Evolutionary conservation across 495 filamentous ascomycete genomes (phyloP).

Genomic region (Cryomyces minteri): DNA sequence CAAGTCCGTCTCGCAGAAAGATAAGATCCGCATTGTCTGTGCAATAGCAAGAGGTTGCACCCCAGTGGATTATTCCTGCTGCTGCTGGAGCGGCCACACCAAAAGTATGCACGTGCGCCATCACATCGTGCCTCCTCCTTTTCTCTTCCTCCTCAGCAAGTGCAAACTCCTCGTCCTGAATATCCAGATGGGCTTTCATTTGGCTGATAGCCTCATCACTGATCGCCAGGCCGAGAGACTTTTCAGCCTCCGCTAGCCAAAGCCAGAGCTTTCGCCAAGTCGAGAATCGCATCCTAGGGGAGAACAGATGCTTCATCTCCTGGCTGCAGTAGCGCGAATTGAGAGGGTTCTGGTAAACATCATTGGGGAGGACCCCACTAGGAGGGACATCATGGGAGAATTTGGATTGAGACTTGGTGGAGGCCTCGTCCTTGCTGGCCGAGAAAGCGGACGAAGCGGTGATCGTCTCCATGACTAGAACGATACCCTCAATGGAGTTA

Average conservation of each 20-base stretch:
- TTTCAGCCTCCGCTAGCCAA: slow-evolving; percentile 21
- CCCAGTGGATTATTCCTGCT: slow-evolving; percentile 76
- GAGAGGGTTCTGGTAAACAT: slow-evolving; percentile 19
- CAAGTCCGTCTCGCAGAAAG: slow-evolving; percentile 52
- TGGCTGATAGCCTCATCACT: slow-evolving; percentile 16
- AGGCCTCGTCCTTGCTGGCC: too few relatives aligned
- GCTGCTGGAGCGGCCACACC: slow-evolving; percentile 60
- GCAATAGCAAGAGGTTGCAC: slow-evolving; percentile 32
- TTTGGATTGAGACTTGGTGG: neutral
- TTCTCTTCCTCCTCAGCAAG: slow-evolving; percentile 67
- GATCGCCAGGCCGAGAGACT: slow-evolving; percentile 11
- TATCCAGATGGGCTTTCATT: slow-evolving; percentile 41
- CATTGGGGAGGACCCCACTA: slow-evolving; percentile 2
- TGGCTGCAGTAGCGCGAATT: slow-evolving; percentile 20
- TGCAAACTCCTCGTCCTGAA: slow-evolving; percentile 67
- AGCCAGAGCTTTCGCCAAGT: slow-evolving; percentile 27
- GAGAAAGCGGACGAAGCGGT: too few relatives aligned
- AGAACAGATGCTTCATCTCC: slow-evolving; percentile 25
- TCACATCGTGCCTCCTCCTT: slow-evolving; percentile 39
- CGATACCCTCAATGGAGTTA: too few relatives aligned
- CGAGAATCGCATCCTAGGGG: slow-evolving; percentile 20
- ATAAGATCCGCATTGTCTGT: slow-evolving; percentile 88
- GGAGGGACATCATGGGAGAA: slow-evolving; percentile 6
- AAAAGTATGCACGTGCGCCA: slow-evolving; percentile 54
- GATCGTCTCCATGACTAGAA: too few relatives aligned